Evolutionary conservation across 2,329 filamentous ascomycete species (phyloP).

Genomic region (Clonostachys chloroleuca): DNA sequence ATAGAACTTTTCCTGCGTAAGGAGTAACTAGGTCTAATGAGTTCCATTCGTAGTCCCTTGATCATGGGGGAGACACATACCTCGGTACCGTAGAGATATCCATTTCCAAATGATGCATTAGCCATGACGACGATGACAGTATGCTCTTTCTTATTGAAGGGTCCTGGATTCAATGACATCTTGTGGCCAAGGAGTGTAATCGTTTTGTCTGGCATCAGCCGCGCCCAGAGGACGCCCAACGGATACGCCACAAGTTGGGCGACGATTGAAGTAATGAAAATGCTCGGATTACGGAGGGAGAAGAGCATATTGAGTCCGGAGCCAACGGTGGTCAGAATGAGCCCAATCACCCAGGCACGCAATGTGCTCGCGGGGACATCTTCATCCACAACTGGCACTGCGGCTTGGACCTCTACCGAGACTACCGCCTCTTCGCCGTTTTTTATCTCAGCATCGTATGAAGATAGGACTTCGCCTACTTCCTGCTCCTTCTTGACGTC

Average conservation of each 20-base stretch:
- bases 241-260: conserved; percentile 63
- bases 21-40: conserved; percentile 58
- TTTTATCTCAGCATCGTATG: too few species aligned
- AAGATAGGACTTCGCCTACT: too few species aligned
- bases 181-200: conserved; percentile 33
- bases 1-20: conserved; percentile 69
- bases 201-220: conserved; percentile 41
- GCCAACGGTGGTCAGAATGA: conserved; percentile 49
- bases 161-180: conserved; percentile 53
- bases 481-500: too few species aligned
- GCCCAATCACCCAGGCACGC: conserved; percentile 59
- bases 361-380: conserved; percentile 63
- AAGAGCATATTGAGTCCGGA: conserved; percentile 61
- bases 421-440: conserved; percentile 40
- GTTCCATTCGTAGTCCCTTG: too few species aligned
- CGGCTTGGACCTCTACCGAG: conserved; percentile 62
- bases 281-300: conserved; percentile 57
- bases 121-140: conserved; percentile 67
- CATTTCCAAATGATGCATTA: conserved; percentile 63
- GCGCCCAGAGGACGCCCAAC: conserved; percentile 57
- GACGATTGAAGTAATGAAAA: conserved; percentile 55
- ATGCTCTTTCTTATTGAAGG: conserved; percentile 70
- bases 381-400: conserved; percentile 61
- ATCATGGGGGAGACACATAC: too few species aligned
- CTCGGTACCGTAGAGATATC: conserved; percentile 45